Conservation (phyloP, 139 green algal species). For the Nannochloris sp. region DNA sequence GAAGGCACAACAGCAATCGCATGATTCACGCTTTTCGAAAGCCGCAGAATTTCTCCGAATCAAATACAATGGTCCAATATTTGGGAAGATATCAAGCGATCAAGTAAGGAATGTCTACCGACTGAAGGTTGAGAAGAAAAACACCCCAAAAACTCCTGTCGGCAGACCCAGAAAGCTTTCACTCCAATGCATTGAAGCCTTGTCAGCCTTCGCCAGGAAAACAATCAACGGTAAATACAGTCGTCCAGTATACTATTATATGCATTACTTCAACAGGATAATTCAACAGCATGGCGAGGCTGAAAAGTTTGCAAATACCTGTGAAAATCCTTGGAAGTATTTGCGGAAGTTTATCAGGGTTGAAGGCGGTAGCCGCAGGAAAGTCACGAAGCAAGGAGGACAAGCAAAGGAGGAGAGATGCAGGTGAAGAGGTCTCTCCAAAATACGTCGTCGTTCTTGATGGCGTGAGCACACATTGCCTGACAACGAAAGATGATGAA, state of each 20-base stretch:
- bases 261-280: background rate
- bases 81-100: background rate
- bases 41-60: background rate
- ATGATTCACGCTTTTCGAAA: background rate
- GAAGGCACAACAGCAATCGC: background rate
- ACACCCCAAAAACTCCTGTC: background rate
- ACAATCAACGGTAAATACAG: background rate
- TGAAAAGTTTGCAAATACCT: background rate
- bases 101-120: background rate
- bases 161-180: background rate
- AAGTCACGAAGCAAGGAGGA: constrained; percentile 3
- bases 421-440: too few species aligned
- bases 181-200: background rate
- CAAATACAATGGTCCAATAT: background rate
- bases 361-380: background rate
- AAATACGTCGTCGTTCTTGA: too few species aligned
- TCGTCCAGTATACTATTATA: constrained; percentile 1
- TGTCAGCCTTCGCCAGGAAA: background rate
- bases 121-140: background rate
- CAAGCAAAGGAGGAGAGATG: too few species aligned
- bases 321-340: background rate
- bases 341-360: background rate
- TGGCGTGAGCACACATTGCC: too few species aligned
- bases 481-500: too few species aligned
- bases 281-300: background rate